These are phyloP conservation scores for Durio zibethinus DNA, from an alignment of 345 rosid species.

Conservation along the genomic window DNA sequence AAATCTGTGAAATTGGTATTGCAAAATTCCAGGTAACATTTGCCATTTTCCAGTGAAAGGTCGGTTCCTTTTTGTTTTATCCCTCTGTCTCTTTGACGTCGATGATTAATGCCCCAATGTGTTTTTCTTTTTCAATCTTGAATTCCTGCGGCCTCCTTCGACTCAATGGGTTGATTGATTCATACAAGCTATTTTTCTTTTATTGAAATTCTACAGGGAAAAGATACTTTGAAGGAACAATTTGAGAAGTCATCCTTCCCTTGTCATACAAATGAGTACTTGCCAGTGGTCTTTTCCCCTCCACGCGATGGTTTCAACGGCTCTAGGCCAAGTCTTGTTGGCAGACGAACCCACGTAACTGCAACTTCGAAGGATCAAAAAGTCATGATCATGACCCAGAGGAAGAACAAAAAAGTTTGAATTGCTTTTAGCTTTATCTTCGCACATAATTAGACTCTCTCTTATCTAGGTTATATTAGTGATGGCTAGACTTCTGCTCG, in stretches of 20 bases:
- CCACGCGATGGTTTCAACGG: neutral
- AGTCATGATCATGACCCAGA: neutral
- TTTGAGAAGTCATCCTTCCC: slow-evolving; percentile 33
- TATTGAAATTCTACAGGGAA: slow-evolving; percentile 35
- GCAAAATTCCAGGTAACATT: slow-evolving; percentile 42
- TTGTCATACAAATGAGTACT: slow-evolving; percentile 33
- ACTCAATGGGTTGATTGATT: neutral
- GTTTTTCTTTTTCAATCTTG: no score
- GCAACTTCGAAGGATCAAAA: neutral
- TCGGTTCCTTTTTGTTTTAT: no score
- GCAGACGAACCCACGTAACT: neutral
- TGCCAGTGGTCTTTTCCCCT: slow-evolving; percentile 27
- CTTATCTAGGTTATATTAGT: neutral
- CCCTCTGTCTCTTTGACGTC: no score
- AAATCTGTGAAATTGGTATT: slow-evolving; percentile 28
- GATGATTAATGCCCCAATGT: no score
- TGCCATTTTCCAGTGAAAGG: no score
- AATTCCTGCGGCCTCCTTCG: no score
- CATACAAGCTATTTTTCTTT: neutral
- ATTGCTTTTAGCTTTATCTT: neutral
- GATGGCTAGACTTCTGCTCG: neutral
- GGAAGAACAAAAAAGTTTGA: neutral
- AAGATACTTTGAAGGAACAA: slow-evolving; percentile 16
- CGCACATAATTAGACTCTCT: no score
- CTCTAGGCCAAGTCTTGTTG: neutral